Evolutionary conservation across 176 grass and related monocot genomes (phyloP).

Genomic region (Juncus inflexus): DNA sequence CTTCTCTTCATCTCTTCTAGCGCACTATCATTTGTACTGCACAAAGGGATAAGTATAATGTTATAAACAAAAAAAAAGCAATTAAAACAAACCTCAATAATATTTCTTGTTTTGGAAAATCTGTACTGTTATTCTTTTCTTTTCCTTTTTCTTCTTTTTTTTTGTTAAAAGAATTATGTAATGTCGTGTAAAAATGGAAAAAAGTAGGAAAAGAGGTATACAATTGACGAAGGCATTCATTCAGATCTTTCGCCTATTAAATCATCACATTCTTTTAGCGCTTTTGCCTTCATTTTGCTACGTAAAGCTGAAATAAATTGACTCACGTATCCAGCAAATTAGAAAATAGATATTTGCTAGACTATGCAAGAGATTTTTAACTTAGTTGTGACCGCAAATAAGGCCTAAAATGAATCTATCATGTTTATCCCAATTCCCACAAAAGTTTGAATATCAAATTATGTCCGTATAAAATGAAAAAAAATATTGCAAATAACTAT

Average conservation of each 20-base stretch:
- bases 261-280: conserved; percentile 71
- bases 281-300: conserved; percentile 97
- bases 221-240: conserved; percentile 95
- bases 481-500: no score
- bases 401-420: no score
- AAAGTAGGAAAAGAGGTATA: conserved; percentile 35
- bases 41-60: conserved; percentile 29
- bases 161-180: no score
- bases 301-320: conserved; percentile 61
- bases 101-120: not conserved
- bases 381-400: no score
- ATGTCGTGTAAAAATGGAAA: no score
- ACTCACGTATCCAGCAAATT: not conserved
- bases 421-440: no score
- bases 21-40: conserved; percentile 76
- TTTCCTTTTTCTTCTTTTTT: no score
- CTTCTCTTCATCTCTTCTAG: conserved; percentile 95
- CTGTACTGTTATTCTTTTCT: not conserved
- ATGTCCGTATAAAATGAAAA: no score
- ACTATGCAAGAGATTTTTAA: no score
- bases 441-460: no score
- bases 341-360: not conserved
- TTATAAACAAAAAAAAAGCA: not conserved
- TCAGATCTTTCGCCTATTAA: conserved; percentile 86
- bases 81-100: not conserved